These are phyloP conservation scores for Nemania sp. DNA, from an alignment of 2,329 filamentous ascomycete species.

Conservation along the genomic window DNA sequence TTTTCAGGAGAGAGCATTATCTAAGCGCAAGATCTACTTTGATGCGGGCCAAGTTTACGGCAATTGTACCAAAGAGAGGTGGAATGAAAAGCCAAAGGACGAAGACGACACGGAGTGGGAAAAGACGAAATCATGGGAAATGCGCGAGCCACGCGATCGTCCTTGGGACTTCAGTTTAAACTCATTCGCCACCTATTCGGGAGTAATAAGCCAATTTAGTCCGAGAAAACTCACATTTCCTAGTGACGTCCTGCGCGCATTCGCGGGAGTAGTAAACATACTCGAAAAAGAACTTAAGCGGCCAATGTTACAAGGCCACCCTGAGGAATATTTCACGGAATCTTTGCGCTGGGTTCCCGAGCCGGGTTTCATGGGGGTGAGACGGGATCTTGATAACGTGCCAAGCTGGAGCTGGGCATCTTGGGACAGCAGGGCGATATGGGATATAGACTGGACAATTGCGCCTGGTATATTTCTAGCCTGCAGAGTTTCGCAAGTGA, in stretches of 20 bases:
- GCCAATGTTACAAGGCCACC: constrained; percentile 18
- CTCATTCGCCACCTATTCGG: constrained; percentile 13
- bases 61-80: constrained; percentile 4
- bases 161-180: not conserved
- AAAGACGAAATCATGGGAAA: not conserved
- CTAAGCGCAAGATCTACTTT: constrained; percentile 13
- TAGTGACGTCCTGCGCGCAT: constrained; percentile 19
- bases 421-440: constrained; percentile 26
- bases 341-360: constrained; percentile 25
- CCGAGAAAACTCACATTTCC: constrained; percentile 19
- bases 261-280: constrained; percentile 10
- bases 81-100: constrained; percentile 6
- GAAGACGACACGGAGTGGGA: constrained; percentile 5
- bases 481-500: not conserved
- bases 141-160: not conserved
- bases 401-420: constrained; percentile 29
- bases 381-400: constrained; percentile 10
- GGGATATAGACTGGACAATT: constrained; percentile 15
- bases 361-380: constrained; percentile 13
- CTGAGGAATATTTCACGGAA: constrained; percentile 23
- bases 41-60: constrained; percentile 21
- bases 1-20: constrained; percentile 13
- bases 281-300: constrained; percentile 8
- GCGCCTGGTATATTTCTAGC: constrained; percentile 4
- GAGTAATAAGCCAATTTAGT: constrained; percentile 8